Conservation (phyloP, 768 basidiomycete genomes). For the Leccinum broughii region DNA sequence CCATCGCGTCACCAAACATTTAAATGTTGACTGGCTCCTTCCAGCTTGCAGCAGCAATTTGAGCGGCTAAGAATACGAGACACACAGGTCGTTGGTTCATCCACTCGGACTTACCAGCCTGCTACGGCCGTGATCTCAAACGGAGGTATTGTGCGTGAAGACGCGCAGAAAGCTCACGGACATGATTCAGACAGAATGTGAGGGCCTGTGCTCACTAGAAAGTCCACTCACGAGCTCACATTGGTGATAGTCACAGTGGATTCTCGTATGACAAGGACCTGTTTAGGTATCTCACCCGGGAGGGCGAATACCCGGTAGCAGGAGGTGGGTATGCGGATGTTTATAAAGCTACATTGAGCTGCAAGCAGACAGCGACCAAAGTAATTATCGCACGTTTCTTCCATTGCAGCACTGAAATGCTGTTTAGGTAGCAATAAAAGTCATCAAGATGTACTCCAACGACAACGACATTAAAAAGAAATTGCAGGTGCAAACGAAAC, state of each 20-base stretch:
- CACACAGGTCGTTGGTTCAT: not conserved
- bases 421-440: constrained; percentile 3
- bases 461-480: not conserved
- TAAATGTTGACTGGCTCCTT: not conserved
- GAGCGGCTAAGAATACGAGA: not conserved
- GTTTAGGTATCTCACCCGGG: not conserved
- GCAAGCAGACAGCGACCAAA: not conserved
- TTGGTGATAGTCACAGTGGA: not conserved
- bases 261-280: not conserved
- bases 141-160: not conserved
- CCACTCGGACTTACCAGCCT: not conserved
- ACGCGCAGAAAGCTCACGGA: not conserved
- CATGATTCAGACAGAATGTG: not conserved
- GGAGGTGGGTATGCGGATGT: not conserved
- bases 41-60: not conserved
- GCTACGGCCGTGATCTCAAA: not conserved
- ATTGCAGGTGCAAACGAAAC: not conserved
- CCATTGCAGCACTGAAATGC: not conserved
- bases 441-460: constrained; percentile 4
- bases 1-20: not conserved
- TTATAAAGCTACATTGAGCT: not conserved
- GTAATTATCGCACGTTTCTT: not conserved
- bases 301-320: not conserved
- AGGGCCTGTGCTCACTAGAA: not conserved
- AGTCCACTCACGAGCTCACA: not conserved